Percentiles rank a stretch among this genome's conserved stretches.
Conservation (phyloP, 805 yeast genomes). For the Kurtzmaniella cleridarum region DNA sequence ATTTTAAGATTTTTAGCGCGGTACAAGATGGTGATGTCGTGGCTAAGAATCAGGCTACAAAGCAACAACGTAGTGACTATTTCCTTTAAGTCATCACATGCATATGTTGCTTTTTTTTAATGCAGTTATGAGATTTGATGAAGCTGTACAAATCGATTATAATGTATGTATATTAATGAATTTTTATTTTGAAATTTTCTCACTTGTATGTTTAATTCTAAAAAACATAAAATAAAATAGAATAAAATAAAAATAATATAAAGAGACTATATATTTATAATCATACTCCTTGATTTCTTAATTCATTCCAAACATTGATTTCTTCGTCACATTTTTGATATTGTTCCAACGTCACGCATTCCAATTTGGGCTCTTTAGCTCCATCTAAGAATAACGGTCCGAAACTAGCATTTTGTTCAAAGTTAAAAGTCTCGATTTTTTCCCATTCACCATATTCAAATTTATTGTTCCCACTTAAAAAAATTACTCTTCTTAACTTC, state of each 20-base stretch:
- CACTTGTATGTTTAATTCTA: too few species aligned
- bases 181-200: too few species aligned
- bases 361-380: slow-evolving; percentile 7
- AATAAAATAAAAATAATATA: too few species aligned
- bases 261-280: too few species aligned
- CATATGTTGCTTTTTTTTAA: neutral
- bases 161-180: too few species aligned
- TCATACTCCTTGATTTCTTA: neutral
- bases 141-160: neutral
- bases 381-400: slow-evolving; percentile 14
- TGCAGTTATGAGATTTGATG: neutral
- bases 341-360: slow-evolving; percentile 12
- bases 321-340: slow-evolving; percentile 1
- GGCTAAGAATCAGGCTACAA: slow-evolving; percentile 32
- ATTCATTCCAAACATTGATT: neutral
- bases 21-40: slow-evolving; percentile 74
- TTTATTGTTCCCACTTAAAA: slow-evolving; percentile 3
- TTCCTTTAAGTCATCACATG: slow-evolving; percentile 22
- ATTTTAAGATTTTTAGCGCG: slow-evolving; percentile 90
- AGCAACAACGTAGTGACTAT: slow-evolving; percentile 43
- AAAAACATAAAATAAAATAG: too few species aligned
- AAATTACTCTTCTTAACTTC: slow-evolving; percentile 6
- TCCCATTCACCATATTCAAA: slow-evolving; percentile 8
- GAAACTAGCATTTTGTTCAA: slow-evolving; percentile 1
- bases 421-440: slow-evolving; percentile 2